Base-by-base conservation (phyloP, 345 rosid genomes). In the Corchorus capsularis region DNA sequence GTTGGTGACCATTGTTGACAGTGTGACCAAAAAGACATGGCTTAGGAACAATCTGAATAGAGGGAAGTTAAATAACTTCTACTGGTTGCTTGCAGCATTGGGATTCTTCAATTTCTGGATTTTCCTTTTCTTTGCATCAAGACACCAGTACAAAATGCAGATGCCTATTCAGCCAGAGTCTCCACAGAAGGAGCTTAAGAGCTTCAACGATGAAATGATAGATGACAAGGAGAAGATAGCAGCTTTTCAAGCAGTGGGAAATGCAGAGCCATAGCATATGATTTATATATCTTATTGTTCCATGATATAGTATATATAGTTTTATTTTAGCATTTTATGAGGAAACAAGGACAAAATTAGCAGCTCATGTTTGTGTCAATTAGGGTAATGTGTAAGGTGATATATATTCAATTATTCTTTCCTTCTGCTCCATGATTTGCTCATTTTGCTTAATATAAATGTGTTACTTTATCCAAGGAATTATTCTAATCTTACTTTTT, bases 121-220 rank as follows among this genome's bases (percentile, higher is more conserved):
- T 35, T 93, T 91, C 77, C 82, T 93, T 2, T 62, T 67, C 57
- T 79, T 90, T 77, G 83, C 97, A 13, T 86, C 14, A 83, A 83
- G 68, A 64, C 96, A 94, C 82, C 94, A 87, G 78, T 94, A 92
- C 78, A 94, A 88, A 83, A 77, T 60, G 37, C 90, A 83, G 79
- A 82, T 83, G 9, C 56, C 55, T 70, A 56, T 67, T 35, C 63
- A 15, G 17, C 27, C 77, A 3, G 81, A 80, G 45, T 78, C 69
- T 11, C 79, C 37, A 10, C 83, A 80, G 72, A 79, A 85, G 52
- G 90, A 84, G 72, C 72, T 78, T 14, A 73, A 77, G 71, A 56
- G 65, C 72, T 54, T 75, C 3, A 69, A 73, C 3, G 82, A 71
- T 62, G 71, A 59, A 19, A 75, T 32, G 50, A 41, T 71, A 8